These are phyloP conservation scores for Debaryomyces psychrophilus DNA, from an alignment of 1,139 yeast genomes.

Conservation along the genomic window DNA sequence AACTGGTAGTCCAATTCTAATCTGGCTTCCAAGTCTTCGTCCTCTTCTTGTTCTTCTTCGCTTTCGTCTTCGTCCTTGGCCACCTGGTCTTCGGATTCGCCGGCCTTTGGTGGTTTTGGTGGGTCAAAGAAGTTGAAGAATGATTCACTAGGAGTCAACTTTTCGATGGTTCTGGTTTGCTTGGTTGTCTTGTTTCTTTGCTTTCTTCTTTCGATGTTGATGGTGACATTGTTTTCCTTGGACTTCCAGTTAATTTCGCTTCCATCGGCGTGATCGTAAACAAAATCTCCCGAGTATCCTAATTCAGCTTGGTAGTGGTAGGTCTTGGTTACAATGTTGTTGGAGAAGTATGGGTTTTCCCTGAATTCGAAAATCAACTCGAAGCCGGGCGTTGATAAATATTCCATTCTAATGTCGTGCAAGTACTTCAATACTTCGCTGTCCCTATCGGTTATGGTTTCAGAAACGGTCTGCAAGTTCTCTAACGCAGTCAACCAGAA, in stretches of 20 bases:
- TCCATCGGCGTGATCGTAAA: conserved; percentile 97
- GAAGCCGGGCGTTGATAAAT: conserved; percentile 89
- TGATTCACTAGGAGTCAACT: conserved; percentile 88
- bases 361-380: conserved; percentile 79
- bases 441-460: conserved; percentile 88
- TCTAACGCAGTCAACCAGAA: conserved; percentile 97
- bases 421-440: conserved; percentile 76
- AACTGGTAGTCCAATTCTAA: conserved; percentile 92
- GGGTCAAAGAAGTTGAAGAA: conserved; percentile 96
- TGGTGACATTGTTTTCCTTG: conserved; percentile 81
- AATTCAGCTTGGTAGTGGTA: conserved; percentile 94
- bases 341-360: conserved; percentile 77
- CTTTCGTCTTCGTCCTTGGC: conserved; percentile 31
- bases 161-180: conserved; percentile 95
- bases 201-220: conserved; percentile 88
- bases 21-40: conserved; percentile 78
- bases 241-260: conserved; percentile 81
- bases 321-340: conserved; percentile 74
- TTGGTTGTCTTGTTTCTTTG: conserved; percentile 97
- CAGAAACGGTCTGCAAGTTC: conserved; percentile 79
- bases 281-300: conserved; percentile 94
- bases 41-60: conserved; percentile 60
- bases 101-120: conserved; percentile 69
- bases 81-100: conserved; percentile 48
- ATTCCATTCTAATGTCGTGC: conserved; percentile 75